Evolutionary conservation across 805 yeast species (phyloP).

Genomic region (Candida multigemmis): DNA sequence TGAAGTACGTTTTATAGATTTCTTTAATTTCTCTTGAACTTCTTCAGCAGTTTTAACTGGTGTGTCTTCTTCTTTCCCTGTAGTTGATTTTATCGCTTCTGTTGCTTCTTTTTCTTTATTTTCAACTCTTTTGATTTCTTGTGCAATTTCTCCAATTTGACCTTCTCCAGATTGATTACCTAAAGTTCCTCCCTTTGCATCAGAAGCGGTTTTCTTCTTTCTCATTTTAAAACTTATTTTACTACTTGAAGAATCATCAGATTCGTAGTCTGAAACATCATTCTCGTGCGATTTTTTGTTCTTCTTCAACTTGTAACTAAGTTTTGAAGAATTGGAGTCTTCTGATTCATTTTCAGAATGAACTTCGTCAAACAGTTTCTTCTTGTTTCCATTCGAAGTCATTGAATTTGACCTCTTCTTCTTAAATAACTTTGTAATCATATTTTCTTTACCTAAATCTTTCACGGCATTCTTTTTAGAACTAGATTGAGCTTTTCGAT

Average conservation of each 20-base stretch:
- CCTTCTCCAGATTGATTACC: too few relatives aligned
- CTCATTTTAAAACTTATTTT: too few relatives aligned
- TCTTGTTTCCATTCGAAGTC: slow-evolving; percentile 1
- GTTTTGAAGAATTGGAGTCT: slow-evolving; percentile 10
- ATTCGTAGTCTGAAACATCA: too few relatives aligned
- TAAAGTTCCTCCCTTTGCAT: slow-evolving; percentile 2
- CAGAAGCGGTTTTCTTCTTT: slow-evolving; percentile 1
- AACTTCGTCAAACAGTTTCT: not conserved
- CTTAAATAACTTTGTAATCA: slow-evolving; percentile 32
- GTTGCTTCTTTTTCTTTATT: slow-evolving; percentile 4
- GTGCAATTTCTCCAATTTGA: too few relatives aligned
- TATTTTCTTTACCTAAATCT: slow-evolving; percentile 25
- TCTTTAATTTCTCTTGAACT: slow-evolving; percentile 34
- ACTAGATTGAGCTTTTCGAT: slow-evolving; percentile 5
- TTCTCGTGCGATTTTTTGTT: too few relatives aligned
- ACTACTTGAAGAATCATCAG: too few relatives aligned
- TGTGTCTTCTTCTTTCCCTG: slow-evolving; percentile 10
- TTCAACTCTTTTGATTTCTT: not conserved
- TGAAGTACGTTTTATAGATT: slow-evolving; percentile 31
- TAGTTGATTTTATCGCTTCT: slow-evolving; percentile 6
- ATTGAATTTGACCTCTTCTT: slow-evolving; percentile 16
- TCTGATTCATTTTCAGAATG: slow-evolving; percentile 16
- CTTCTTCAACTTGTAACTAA: too few relatives aligned
- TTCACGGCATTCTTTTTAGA: slow-evolving; percentile 4
- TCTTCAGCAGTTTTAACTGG: slow-evolving; percentile 24